These are phyloP conservation scores for Nigrograna mackinnonii DNA, from an alignment of 2,329 filamentous ascomycete genomes.

Conservation along the genomic window DNA sequence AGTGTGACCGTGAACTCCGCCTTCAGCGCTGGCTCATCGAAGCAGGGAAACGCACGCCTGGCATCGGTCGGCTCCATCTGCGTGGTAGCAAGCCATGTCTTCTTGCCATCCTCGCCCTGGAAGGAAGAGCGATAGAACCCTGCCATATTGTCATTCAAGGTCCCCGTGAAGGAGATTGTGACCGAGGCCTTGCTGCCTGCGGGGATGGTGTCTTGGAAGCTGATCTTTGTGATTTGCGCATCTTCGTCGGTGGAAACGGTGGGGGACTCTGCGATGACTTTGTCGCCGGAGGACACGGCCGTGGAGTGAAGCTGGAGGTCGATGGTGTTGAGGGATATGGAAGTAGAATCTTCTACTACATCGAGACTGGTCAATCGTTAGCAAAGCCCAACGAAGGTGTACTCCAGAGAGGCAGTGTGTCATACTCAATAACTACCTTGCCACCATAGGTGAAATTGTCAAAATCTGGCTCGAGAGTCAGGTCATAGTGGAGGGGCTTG, in stretches of 20 bases:
- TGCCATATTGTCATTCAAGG: conserved; percentile 92
- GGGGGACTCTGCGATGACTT: conserved; percentile 63
- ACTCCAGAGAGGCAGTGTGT: conserved; percentile 8
- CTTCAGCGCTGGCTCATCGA: conserved; percentile 94
- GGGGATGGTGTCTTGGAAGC: conserved; percentile 72
- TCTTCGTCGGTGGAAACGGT: conserved; percentile 75
- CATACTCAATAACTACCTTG: conserved; percentile 77
- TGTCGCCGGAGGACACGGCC: conserved; percentile 66
- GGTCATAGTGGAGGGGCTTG: conserved; percentile 86
- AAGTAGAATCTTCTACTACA: conserved; percentile 80
- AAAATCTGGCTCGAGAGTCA: conserved; percentile 90
- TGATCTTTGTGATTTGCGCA: conserved; percentile 79
- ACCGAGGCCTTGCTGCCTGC: conserved; percentile 79
- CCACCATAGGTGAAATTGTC: conserved; percentile 86
- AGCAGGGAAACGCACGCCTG: conserved; percentile 90
- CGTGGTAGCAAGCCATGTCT: conserved; percentile 82
- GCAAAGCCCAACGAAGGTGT: background rate
- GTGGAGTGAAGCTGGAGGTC: conserved; percentile 82
- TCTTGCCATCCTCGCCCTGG: conserved; percentile 77
- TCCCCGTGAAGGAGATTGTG: conserved; percentile 76
- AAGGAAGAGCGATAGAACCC: conserved; percentile 97
- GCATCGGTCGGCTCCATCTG: conserved; percentile 98
- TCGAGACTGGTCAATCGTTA: conserved; percentile 61
- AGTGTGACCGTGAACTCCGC: conserved; percentile 90
- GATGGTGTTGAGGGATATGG: conserved; percentile 84